A percentile compares a stretch with the other conserved stretches of the same genome.
phyloP scores from a whole-genome alignment of 225 moss, liverwort and hornwort species.

The Rhytidiadelphus loreus region DNA sequence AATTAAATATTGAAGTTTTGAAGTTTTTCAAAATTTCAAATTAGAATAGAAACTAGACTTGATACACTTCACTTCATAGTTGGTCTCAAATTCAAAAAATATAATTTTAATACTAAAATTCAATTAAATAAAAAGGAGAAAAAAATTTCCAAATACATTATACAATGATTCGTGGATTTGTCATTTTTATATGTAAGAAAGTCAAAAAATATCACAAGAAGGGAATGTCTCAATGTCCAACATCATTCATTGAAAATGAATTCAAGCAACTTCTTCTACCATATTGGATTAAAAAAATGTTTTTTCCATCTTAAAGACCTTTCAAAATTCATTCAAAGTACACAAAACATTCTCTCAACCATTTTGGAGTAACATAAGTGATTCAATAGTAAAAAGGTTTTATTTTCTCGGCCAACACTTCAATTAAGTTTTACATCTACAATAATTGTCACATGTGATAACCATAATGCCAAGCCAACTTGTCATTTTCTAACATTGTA shows the following conservation, averaged over 20 bases:
- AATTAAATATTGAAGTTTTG: background rate
- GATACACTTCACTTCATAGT: too few species aligned
- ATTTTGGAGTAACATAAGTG: background rate
- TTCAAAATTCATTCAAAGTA: background rate
- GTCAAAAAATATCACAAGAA: background rate
- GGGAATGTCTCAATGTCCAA: background rate
- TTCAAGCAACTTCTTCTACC: background rate
- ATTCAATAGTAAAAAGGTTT: too few species aligned
- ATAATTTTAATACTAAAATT: too few species aligned
- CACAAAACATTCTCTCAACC: too few species aligned
- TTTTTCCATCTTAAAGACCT: background rate
- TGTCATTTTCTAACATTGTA: too few species aligned
- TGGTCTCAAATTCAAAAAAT: too few species aligned
- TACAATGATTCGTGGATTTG: background rate
- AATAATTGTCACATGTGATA: background rate
- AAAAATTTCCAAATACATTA: background rate
- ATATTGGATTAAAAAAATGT: background rate
- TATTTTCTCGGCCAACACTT: background rate
- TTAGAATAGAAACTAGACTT: background rate
- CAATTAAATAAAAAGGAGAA: fast-evolving
- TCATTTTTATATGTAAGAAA: background rate
- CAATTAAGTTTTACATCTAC: background rate
- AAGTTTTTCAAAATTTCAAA: background rate
- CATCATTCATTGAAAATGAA: background rate
- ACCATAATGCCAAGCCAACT: background rate